These are phyloP conservation scores for Populus ilicifolia DNA, from an alignment of 345 rosid genomes.

Conservation along the genomic window DNA sequence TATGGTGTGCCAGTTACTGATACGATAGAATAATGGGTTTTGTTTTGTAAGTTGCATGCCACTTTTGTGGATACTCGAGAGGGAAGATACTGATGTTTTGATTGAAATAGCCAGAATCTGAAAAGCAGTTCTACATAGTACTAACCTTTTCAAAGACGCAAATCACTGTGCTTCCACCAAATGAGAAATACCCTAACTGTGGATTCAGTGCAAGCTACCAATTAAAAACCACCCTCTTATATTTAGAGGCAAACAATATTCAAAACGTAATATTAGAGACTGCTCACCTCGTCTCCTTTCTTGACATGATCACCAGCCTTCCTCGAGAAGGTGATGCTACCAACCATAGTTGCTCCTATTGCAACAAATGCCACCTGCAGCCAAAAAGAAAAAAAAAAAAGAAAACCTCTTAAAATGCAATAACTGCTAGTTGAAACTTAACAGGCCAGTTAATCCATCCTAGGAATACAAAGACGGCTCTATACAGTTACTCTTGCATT, in stretches of 20 bases:
- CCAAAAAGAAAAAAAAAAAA: neutral
- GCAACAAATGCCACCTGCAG: constrained; percentile 89
- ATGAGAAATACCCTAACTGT: constrained; percentile 87
- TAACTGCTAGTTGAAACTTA: neutral
- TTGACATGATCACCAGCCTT: constrained; percentile 56
- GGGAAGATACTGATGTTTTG: neutral
- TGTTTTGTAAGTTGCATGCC: neutral
- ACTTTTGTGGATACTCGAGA: neutral
- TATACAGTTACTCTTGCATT: neutral
- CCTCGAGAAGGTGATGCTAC: constrained; percentile 66
- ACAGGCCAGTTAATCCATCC: neutral
- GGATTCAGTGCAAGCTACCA: neutral
- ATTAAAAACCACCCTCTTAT: constrained; percentile 8
- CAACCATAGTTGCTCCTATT: constrained; percentile 97
- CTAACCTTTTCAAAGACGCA: constrained; percentile 84
- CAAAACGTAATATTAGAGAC: neutral
- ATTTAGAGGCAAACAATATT: neutral
- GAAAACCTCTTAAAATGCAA: neutral
- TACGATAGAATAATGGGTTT: neutral
- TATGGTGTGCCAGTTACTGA: neutral
- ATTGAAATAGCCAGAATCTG: neutral
- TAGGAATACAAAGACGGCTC: neutral
- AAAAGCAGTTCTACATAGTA: neutral
- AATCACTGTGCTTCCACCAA: constrained; percentile 94
- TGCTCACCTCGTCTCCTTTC: constrained; percentile 84